Base-by-base conservation (phyloP, 2,329 filamentous ascomycete species). In the Trichoderma cornu-damae region DNA sequence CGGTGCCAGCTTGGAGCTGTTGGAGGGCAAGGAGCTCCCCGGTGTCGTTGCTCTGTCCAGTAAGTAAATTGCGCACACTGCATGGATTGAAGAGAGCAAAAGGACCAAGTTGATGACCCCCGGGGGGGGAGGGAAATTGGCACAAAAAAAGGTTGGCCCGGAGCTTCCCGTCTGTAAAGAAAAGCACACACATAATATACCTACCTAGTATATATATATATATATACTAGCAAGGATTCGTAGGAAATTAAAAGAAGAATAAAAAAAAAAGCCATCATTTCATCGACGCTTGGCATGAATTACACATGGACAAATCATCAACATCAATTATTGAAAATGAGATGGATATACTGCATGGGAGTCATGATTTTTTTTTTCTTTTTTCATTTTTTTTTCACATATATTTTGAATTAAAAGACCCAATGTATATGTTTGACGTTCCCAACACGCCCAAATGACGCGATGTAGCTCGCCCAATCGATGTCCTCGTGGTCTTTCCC, bases 1-100 rank as follows among this genome's bases (percentile, higher is more conserved):
- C 70, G 94, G 94, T 77, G 94, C 94, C 65, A 93, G 88, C 67
- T 81, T 99, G 70, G 94, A 99, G 82, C 80, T 99, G 68, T 85
- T 99, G 62, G 94, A 99, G 84, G 94, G 94, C 76, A 99, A 99
- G 84, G 93, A 90, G 64, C 82, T 99, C 70, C 94, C 94, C 58
- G 94, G 94, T 80, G 92, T 99, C 63, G 80, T 83, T 69, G 93
- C 93, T 67, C 85, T 99, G 73, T 96, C 92, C 76, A 85, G 82
- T 76, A 85, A 85, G 78, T 87, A 78, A 79, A 38, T 40, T 11
- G 6, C 14, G 30, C 32, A 30, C 12, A 7, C 24, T 16, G n/a
- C 7, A 18, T 34, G 32, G 38, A 49, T 48, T 20, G 16, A 40
- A 58, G n/a, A 44, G 46, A 40, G 43, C 46, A 49, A 55, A 57